Base-by-base conservation (phyloP, 192 early-diverging fungal species). In the Podila verticillata region DNA sequence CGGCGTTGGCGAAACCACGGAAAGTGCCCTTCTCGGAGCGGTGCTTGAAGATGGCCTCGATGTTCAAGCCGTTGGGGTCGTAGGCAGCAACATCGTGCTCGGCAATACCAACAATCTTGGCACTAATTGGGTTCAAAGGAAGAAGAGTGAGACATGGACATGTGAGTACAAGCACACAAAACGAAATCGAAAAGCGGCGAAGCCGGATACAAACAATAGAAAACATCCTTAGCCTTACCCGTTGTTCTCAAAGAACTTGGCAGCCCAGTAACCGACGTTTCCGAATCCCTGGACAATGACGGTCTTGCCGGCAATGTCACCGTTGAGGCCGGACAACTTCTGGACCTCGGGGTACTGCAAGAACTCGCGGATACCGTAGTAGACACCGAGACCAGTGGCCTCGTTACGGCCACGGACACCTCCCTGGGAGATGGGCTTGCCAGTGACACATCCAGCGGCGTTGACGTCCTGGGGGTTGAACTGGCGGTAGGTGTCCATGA, bases 211-310 rank as follows among this genome's bases (percentile, higher is more conserved):
- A 47, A 9, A 51, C 17, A 44, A 24, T 7, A 66, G 32, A 30
- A 35, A 58, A 57, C 17, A 17, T 17, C 31, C 15, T 39, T 9
- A 2, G n/a, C 32, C 63, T 68, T 66, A 85, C 79, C 78, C 93
- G 70, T 92, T 92, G 70, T 87, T 85, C 64, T 91, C 83, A 65
- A 95, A 94, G 87, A 94, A 95, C 75, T 93, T 92, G 57, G 92
- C 89, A 28, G 92, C 92, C 84, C 90, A 93, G 85, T 92, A 93
- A 48, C 94, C 94, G 64, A 95, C 94, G 65, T 95, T 95, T 69
- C 94, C 94, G 58, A 95, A 94, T 54, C 94, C 94, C 85, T 95
- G 94, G 60, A 95, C 89, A 69, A 94, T 84, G 39, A 95, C 90
- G 22, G 74, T 86, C 61, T 68, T 82, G 70, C 84, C 94, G 29